A percentile compares a stretch with the other conserved stretches of the same genome.
phyloP scores from a whole-genome alignment of 805 yeast genomes.

The Candida verbasci region DNA sequence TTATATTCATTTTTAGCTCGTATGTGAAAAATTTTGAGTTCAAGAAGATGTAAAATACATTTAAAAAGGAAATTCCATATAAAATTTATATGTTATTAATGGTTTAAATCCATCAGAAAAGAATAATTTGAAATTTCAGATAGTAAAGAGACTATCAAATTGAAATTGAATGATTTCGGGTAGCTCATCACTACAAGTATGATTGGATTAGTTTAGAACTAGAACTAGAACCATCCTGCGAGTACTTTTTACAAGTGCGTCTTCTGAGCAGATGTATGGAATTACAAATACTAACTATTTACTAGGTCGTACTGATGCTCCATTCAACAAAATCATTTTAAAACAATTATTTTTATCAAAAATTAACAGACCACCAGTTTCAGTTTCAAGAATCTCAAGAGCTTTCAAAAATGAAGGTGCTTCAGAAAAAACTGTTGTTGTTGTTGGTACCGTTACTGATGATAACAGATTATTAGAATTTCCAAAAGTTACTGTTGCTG shows the following conservation, averaged over 20 bases:
- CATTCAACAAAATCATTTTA: conserved; percentile 97
- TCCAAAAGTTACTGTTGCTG: conserved; percentile 98
- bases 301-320: conserved; percentile 94
- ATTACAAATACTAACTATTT: conserved; percentile 25
- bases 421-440: conserved; percentile 88
- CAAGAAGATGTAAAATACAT: conserved; percentile 1
- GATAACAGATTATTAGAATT: conserved; percentile 89
- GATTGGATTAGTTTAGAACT: background rate
- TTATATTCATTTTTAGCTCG: conserved; percentile 99
- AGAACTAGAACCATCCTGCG: conserved; percentile 26
- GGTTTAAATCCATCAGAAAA: conserved; percentile 3
- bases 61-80: background rate
- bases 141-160: conserved; percentile 10
- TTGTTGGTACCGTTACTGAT: conserved; percentile 99
- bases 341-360: conserved; percentile 94
- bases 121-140: background rate
- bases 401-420: conserved; percentile 81
- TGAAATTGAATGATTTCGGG: conserved; percentile 2
- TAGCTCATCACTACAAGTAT: conserved; percentile 10
- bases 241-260: conserved; percentile 33
- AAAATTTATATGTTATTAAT: background rate
- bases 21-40: conserved; percentile 48
- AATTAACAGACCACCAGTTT: conserved; percentile 99
- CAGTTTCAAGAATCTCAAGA: conserved; percentile 85
- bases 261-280: conserved; percentile 40